A percentile compares a stretch with the other conserved stretches of the same genome.
phyloP scores from a whole-genome alignment of 352 stramenopile genomes.

The Globisporangium takayamanum region DNA sequence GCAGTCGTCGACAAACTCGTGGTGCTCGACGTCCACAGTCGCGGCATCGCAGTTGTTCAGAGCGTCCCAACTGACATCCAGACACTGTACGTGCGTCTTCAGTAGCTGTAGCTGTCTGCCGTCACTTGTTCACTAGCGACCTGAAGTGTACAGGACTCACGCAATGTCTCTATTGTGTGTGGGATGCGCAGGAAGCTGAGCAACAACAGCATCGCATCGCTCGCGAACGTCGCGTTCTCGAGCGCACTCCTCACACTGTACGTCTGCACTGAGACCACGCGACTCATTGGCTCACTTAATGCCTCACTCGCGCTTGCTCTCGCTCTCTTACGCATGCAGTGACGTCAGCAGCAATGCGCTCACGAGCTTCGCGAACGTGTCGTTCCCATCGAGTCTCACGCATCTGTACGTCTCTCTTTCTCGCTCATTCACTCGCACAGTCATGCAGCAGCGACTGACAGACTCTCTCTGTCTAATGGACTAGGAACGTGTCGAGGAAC shows the following conservation, averaged over 20 bases:
- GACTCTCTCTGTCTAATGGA: neutral
- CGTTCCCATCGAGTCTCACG: conserved; percentile 5
- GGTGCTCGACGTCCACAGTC: conserved; percentile 22
- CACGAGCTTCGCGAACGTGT: conserved; percentile 4
- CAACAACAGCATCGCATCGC: conserved; percentile 24
- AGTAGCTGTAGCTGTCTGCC: neutral
- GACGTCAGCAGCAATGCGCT: conserved; percentile 11
- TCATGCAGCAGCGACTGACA: neutral
- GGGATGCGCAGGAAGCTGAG: conserved; percentile 19
- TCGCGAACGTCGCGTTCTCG: conserved; percentile 24
- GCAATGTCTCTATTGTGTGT: neutral
- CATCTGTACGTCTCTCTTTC: neutral
- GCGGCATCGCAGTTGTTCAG: conserved; percentile 23
- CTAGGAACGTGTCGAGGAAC: conserved; percentile 36
- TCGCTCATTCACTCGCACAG: neutral
- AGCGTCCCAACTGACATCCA: conserved; percentile 25
- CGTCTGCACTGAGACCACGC: no score
- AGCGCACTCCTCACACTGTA: conserved; percentile 25
- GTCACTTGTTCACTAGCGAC: no score
- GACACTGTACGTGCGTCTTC: conserved; percentile 4
- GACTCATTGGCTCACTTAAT: no score
- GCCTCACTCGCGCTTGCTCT: neutral
- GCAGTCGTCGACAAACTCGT: conserved; percentile 7
- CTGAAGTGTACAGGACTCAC: no score
- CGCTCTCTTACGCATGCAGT: neutral